Percentiles rank a stretch among this genome's conserved stretches.
phyloP scores from a whole-genome alignment of 2,329 filamentous ascomycete species.

The Neonectria neomacrospora region DNA sequence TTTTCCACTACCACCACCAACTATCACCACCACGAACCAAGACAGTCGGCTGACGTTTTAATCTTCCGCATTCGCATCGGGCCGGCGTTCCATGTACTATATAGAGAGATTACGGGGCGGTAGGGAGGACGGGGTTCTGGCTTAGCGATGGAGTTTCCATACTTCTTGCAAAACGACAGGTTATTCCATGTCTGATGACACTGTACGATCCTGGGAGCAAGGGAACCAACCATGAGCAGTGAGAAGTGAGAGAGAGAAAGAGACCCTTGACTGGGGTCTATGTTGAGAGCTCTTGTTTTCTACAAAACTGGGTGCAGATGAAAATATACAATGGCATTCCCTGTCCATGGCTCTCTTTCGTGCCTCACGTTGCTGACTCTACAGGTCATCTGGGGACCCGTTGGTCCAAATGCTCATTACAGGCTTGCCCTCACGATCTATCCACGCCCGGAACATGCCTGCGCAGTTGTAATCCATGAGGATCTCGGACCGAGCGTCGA shows the following conservation, averaged over 20 bases:
- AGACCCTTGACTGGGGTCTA: conserved; percentile 27
- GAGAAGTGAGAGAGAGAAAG: neutral
- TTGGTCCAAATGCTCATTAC: conserved; percentile 60
- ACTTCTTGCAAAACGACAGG: conserved; percentile 34
- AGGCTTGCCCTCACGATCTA: conserved; percentile 69
- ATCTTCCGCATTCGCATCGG: conserved; percentile 45
- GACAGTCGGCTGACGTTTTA: conserved; percentile 34
- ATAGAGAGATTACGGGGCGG: conserved; percentile 37
- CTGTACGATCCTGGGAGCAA: conserved; percentile 29
- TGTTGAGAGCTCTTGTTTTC: conserved; percentile 24
- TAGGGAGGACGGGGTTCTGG: conserved; percentile 35
- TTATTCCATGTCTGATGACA: conserved; percentile 32
- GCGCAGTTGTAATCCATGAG: conserved; percentile 86
- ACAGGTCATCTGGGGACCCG: conserved; percentile 39
- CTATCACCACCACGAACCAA: conserved; percentile 31
- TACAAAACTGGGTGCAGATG: conserved; percentile 34
- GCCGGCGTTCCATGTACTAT: conserved; percentile 51
- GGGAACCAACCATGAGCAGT: neutral
- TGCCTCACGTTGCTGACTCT: conserved; percentile 11
- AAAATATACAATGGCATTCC: conserved; percentile 42
- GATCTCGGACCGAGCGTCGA: conserved; percentile 62
- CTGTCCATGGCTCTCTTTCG: conserved; percentile 23
- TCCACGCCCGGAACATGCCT: conserved; percentile 87
- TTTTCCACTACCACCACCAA: conserved; percentile 28
- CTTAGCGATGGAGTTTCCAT: conserved; percentile 39